phyloP scores from a whole-genome alignment of 805 yeast genomes.

The Pachysolen tannophilus region DNA sequence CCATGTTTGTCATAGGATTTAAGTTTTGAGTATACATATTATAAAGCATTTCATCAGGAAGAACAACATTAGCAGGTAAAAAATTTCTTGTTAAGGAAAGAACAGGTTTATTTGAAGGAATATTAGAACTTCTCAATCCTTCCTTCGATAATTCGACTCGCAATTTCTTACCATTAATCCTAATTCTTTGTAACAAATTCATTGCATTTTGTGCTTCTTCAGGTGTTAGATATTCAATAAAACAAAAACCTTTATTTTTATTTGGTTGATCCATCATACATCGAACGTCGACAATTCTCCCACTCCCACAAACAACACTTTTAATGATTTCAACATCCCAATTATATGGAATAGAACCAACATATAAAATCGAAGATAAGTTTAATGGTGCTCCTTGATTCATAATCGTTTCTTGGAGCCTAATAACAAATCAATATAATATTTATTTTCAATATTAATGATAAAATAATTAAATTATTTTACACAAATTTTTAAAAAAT shows the following conservation, averaged over 20 bases:
- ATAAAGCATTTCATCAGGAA: constrained; percentile 41
- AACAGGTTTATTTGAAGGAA: constrained; percentile 28
- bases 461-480: too few species aligned
- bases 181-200: constrained; percentile 33
- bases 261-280: constrained; percentile 51
- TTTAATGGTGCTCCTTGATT: too few species aligned
- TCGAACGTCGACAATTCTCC: constrained; percentile 61
- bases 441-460: too few species aligned
- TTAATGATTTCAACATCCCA: constrained; percentile 62
- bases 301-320: constrained; percentile 65
- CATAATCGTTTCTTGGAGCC: too few species aligned
- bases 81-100: constrained; percentile 35
- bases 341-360: constrained; percentile 61
- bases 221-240: constrained; percentile 48
- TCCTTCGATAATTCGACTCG: constrained; percentile 58
- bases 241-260: constrained; percentile 59
- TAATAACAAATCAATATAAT: too few species aligned
- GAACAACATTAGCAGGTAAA: constrained; percentile 48
- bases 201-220: constrained; percentile 46
- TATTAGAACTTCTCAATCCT: constrained; percentile 33
- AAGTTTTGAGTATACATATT: constrained; percentile 7
- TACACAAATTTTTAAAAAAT: too few species aligned
- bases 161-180: constrained; percentile 37
- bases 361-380: too few species aligned
- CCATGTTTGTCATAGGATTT: background rate